Evolutionary conservation across 768 basidiomycete genomes (phyloP).

Genomic region (Tephrocybe sp.): DNA sequence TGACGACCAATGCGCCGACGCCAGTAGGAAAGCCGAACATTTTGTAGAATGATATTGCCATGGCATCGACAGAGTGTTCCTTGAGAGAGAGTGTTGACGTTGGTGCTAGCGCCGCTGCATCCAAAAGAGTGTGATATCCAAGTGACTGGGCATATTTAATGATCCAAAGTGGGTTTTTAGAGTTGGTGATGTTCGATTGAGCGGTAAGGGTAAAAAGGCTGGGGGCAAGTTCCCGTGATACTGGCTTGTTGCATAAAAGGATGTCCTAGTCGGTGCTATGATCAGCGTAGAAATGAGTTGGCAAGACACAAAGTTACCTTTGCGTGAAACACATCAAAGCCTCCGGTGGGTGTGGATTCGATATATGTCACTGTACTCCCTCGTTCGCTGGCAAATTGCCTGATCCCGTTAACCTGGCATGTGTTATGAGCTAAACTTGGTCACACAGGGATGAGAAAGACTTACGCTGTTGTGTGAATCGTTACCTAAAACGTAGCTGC

Average conservation of each 20-base stretch:
- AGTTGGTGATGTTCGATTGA: slow-evolving; percentile 81
- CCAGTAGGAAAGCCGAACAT: slow-evolving; percentile 91
- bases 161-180: slow-evolving; percentile 67
- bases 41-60: slow-evolving; percentile 86
- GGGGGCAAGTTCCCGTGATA: slow-evolving; percentile 42
- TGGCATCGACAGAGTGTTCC: slow-evolving; percentile 72
- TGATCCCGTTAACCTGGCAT: not conserved
- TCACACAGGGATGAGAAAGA: slow-evolving; percentile 4
- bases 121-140: slow-evolving; percentile 74
- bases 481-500: slow-evolving; percentile 63
- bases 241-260: slow-evolving; percentile 50
- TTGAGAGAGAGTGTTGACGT: slow-evolving; percentile 67
- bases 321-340: slow-evolving; percentile 55
- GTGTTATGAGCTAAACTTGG: not conserved
- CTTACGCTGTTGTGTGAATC: slow-evolving; percentile 83
- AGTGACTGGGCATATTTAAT: slow-evolving; percentile 62
- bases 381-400: slow-evolving; percentile 49
- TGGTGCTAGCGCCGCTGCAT: slow-evolving; percentile 80
- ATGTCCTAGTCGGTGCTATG: slow-evolving; percentile 44
- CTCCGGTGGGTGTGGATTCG: slow-evolving; percentile 60
- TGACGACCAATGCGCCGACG: slow-evolving; percentile 76
- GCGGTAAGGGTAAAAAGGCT: slow-evolving; percentile 76
- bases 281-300: slow-evolving; percentile 20
- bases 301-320: slow-evolving; percentile 44
- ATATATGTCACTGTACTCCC: slow-evolving; percentile 67